phyloP scores from a whole-genome alignment of 306 rosid genomes.

The Astragalus glycyphyllos region DNA sequence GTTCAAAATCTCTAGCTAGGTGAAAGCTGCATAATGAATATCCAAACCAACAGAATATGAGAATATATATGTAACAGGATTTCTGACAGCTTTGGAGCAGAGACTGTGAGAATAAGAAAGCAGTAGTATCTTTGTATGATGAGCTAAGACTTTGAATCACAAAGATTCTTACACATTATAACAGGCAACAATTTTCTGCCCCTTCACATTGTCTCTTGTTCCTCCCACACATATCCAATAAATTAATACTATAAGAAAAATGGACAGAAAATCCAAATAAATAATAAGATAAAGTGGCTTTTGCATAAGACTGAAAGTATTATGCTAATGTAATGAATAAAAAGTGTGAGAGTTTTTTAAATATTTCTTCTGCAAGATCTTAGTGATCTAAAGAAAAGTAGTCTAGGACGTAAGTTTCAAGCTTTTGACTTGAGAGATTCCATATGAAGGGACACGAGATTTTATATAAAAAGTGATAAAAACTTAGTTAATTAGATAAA shows the following conservation, averaged over 20 bases:
- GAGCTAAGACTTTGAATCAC: slow-evolving; percentile 45
- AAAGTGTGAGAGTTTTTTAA: slow-evolving; percentile 5
- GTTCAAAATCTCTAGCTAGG: slow-evolving; percentile 26
- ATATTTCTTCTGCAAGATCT: slow-evolving; percentile 27
- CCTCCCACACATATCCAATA: slow-evolving; percentile 9
- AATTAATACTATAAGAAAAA: not conserved
- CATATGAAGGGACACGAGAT: slow-evolving; percentile 33
- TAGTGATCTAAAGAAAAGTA: slow-evolving; percentile 33
- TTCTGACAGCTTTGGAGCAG: slow-evolving; percentile 56
- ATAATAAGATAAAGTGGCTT: slow-evolving; percentile 41
- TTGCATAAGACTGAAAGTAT: slow-evolving; percentile 44
- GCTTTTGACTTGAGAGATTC: slow-evolving; percentile 66
- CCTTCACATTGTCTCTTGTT: slow-evolving; percentile 41
- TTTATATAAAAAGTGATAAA: slow-evolving; percentile 17
- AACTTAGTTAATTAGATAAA: slow-evolving; percentile 46
- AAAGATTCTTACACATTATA: slow-evolving; percentile 48
- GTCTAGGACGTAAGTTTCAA: slow-evolving; percentile 53
- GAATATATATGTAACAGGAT: slow-evolving; percentile 44
- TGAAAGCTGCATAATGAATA: slow-evolving; percentile 50
- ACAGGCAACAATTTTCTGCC: slow-evolving; percentile 39
- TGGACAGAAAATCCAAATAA: slow-evolving; percentile 6
- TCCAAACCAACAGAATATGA: slow-evolving; percentile 45
- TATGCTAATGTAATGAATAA: slow-evolving; percentile 40
- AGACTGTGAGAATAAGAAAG: slow-evolving; percentile 52
- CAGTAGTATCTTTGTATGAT: slow-evolving; percentile 45